phyloP scores from a whole-genome alignment of 768 basidiomycete species.

The Hygrocybe punicea region DNA sequence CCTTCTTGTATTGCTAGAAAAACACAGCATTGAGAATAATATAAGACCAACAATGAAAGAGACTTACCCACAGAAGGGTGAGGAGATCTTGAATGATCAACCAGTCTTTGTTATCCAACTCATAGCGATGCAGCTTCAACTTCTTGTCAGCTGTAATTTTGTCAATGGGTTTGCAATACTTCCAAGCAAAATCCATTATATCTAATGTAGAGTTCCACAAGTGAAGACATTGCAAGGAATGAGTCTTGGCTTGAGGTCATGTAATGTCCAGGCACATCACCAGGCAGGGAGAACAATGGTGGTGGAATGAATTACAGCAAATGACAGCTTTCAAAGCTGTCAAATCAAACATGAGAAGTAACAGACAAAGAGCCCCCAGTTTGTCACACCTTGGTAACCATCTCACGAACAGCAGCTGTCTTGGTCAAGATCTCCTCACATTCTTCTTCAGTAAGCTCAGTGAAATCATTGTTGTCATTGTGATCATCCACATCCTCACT shows the following conservation, averaged over 20 bases:
- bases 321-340: constrained; percentile 22
- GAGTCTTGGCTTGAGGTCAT: too few relatives aligned
- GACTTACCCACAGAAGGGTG: constrained; percentile 21
- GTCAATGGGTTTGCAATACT: too few relatives aligned
- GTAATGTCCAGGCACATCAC: too few relatives aligned
- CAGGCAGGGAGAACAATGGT: too few relatives aligned
- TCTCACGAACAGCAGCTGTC: background rate
- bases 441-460: constrained; percentile 2
- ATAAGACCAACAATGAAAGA: background rate
- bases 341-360: background rate
- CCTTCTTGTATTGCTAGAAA: constrained; percentile 5
- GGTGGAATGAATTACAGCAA: constrained; percentile 27
- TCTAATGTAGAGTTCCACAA: too few relatives aligned
- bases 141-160: too few relatives aligned
- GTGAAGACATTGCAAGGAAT: too few relatives aligned
- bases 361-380: background rate
- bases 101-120: too few relatives aligned
- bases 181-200: too few relatives aligned
- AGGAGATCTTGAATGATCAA: constrained; percentile 21
- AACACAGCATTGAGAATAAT: background rate
- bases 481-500: too few relatives aligned
- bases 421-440: background rate
- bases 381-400: constrained; percentile 12
- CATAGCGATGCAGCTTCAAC: too few relatives aligned
- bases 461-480: too few relatives aligned